Evolutionary conservation across 2,329 filamentous ascomycete species (phyloP).

Genomic region (Cladosporium halotolerans): DNA sequence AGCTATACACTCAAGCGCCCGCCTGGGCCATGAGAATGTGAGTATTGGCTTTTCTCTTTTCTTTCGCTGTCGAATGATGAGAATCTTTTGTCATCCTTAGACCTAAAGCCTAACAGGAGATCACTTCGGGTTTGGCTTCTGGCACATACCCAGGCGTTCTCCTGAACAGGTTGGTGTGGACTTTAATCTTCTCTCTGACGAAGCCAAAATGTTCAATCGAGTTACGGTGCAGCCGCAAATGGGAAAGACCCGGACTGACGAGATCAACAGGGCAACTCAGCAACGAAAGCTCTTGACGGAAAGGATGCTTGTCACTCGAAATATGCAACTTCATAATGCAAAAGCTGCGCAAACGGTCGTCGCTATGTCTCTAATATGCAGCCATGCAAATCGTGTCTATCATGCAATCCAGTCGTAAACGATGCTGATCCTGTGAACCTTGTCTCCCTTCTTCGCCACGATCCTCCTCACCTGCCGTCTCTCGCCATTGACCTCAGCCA

Average conservation of each 20-base stretch:
- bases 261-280: no score
- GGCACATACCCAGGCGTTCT: conserved; percentile 23
- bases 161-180: conserved; percentile 24
- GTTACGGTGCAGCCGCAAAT: not conserved
- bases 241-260: not conserved
- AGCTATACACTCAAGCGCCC: no score
- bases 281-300: no score
- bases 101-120: conserved; percentile 24
- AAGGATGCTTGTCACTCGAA: no score
- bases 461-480: conserved; percentile 34
- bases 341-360: not conserved
- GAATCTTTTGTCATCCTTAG: conserved; percentile 34
- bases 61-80: conserved; percentile 25
- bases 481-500: conserved; percentile 37
- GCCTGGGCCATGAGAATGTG: not conserved
- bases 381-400: not conserved
- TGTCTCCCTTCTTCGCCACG: conserved; percentile 34
- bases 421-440: conserved; percentile 35
- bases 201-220: not conserved
- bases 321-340: no score
- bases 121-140: conserved; percentile 22
- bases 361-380: not conserved
- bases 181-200: conserved; percentile 33
- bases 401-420: conserved; percentile 36
- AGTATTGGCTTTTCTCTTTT: not conserved